Evolutionary conservation across 257 asterid genomes (phyloP).

Genomic region (Nicotiana tabacum): DNA sequence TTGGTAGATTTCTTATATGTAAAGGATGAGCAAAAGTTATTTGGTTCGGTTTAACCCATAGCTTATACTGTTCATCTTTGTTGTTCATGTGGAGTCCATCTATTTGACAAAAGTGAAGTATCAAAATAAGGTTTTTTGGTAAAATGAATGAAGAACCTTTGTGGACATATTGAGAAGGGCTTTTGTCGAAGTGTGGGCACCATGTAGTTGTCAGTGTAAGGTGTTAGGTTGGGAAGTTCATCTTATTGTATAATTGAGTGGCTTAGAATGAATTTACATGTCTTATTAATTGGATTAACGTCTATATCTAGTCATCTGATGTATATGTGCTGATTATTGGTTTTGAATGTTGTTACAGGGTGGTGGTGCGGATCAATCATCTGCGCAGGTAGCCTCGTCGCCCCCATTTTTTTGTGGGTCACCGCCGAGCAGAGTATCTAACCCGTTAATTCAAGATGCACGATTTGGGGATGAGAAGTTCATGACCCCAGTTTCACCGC

Average conservation of each 20-base stretch:
- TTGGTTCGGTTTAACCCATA: no score
- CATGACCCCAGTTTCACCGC: constrained; percentile 54
- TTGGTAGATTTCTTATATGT: no score
- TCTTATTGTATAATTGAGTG: neutral
- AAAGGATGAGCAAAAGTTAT: no score
- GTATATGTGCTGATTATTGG: neutral
- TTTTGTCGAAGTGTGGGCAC: neutral
- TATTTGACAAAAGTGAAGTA: neutral
- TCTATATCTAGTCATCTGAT: neutral
- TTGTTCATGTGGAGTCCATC: neutral
- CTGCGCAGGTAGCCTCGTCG: constrained; percentile 77
- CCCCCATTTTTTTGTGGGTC: constrained; percentile 99
- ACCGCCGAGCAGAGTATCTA: constrained; percentile 98
- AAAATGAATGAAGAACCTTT: neutral
- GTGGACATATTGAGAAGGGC: neutral
- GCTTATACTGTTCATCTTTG: no score
- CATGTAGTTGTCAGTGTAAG: neutral
- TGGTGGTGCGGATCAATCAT: constrained; percentile 46
- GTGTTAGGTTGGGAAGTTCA: neutral
- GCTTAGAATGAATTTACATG: neutral
- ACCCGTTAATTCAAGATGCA: constrained; percentile 91
- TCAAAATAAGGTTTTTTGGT: neutral
- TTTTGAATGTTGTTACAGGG: constrained; percentile 40
- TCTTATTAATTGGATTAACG: neutral
- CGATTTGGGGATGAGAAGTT: constrained; percentile 67